Conservation (phyloP, 208 protist species). For the Trypanosoma theileri region DNA sequence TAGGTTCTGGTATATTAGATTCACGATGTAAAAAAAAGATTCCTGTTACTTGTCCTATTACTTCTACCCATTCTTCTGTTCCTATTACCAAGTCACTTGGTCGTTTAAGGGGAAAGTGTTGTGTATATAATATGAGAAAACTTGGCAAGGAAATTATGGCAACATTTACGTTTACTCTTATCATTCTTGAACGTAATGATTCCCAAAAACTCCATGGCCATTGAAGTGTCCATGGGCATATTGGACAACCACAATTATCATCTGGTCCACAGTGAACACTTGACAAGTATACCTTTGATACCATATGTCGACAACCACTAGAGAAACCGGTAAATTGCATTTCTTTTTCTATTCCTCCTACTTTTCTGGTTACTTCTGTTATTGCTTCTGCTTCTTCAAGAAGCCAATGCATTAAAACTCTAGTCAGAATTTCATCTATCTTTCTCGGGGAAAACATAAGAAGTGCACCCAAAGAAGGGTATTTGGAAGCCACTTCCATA, state of each 20-base stretch:
- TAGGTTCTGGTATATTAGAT: conserved; percentile 17
- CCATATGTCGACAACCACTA: background rate
- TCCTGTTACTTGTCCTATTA: conserved; percentile 20
- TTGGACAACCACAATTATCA: conserved; percentile 8
- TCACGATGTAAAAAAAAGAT: conserved; percentile 29
- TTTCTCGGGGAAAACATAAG: conserved; percentile 20
- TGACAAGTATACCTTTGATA: too few relatives aligned
- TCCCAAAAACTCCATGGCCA: conserved; percentile 26
- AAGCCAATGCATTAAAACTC: conserved; percentile 18
- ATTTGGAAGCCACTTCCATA: conserved; percentile 17
- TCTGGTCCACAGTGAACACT: background rate
- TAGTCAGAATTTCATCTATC: conserved; percentile 6
- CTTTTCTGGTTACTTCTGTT: background rate
- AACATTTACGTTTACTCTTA: conserved; percentile 13
- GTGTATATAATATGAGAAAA: conserved; percentile 3
- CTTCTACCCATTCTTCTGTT: conserved; percentile 17
- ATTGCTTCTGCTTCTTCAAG: conserved; percentile 5
- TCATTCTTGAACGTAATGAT: background rate
- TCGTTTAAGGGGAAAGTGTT: conserved; percentile 7
- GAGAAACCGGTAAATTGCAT: too few relatives aligned
- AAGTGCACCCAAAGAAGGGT: conserved; percentile 26
- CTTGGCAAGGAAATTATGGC: conserved; percentile 20
- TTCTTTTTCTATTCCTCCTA: too few relatives aligned
- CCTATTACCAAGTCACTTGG: conserved; percentile 23
- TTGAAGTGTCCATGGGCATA: conserved; percentile 20